Conservation (phyloP, 169 alveolate species). For the Eimeria tenella region DNA sequence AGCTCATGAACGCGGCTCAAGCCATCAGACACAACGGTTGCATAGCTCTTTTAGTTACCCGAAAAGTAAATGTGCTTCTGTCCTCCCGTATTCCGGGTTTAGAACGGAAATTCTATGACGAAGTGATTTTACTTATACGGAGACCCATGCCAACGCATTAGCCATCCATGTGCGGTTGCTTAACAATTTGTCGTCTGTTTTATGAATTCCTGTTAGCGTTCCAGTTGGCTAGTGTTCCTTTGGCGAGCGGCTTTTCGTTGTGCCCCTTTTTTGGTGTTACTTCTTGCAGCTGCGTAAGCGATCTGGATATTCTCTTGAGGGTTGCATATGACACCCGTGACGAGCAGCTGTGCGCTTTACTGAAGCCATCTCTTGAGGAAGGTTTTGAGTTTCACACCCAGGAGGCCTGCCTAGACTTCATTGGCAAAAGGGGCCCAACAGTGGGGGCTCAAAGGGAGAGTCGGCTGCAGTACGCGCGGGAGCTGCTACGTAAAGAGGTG, state of each 20-base stretch:
- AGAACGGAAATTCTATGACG: no score
- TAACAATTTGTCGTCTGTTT: no score
- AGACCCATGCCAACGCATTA: no score
- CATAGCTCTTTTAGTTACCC: no score
- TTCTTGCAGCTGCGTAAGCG: slow-evolving; percentile 94
- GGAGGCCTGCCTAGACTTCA: slow-evolving; percentile 94
- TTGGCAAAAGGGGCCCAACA: slow-evolving; percentile 98
- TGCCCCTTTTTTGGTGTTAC: not conserved
- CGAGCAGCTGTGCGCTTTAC: slow-evolving; percentile 96
- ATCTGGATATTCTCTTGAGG: slow-evolving; percentile 92
- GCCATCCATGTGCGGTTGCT: no score
- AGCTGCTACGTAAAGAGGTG: slow-evolving; percentile 96
- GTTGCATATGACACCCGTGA: slow-evolving; percentile 97
- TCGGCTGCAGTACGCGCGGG: slow-evolving; percentile 96
- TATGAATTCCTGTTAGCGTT: no score
- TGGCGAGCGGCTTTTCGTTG: no score
- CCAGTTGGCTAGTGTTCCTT: no score
- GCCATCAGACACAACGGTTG: no score
- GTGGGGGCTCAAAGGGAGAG: slow-evolving; percentile 94
- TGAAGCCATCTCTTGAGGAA: slow-evolving; percentile 96
- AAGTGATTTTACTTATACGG: no score
- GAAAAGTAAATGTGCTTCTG: no score
- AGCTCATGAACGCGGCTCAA: not conserved
- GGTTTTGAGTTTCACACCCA: slow-evolving; percentile 95
- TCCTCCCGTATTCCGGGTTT: no score